Conservation (phyloP, 2,329 filamentous ascomycete species). For the Sporothrix brasiliensis region DNA sequence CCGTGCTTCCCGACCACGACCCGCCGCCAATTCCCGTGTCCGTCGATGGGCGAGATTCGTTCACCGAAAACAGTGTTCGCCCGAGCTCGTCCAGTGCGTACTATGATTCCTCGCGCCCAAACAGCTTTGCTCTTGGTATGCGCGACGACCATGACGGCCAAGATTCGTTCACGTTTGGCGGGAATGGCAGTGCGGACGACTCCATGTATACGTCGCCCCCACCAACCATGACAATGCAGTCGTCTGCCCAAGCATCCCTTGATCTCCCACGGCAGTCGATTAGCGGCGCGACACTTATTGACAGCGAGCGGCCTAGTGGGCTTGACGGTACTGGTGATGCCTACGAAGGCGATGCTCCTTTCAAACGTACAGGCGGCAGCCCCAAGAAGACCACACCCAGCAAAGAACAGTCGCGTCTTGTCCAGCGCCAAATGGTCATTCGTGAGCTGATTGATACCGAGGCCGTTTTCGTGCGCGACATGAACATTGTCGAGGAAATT, state of each 20-base stretch:
- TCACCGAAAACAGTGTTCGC: conserved; percentile 42
- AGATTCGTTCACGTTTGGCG: conserved; percentile 48
- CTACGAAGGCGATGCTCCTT: not conserved
- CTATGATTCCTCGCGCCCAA: conserved; percentile 49
- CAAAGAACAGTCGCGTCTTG: conserved; percentile 70
- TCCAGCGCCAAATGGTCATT: conserved; percentile 79
- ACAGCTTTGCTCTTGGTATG: conserved; percentile 47
- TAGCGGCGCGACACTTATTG: conserved; percentile 45
- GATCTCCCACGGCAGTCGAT: conserved; percentile 48
- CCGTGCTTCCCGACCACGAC: conserved; percentile 52
- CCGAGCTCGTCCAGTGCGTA: conserved; percentile 47
- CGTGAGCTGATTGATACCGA: conserved; percentile 94
- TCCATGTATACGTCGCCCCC: conserved; percentile 15
- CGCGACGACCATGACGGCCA: conserved; percentile 46
- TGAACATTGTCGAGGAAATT: conserved; percentile 97
- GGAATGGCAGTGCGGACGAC: conserved; percentile 36
- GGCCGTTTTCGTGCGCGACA: conserved; percentile 85
- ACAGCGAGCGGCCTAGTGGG: conserved; percentile 37
- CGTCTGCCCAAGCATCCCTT: conserved; percentile 52
- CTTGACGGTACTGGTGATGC: conserved; percentile 20
- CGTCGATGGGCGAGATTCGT: conserved; percentile 35
- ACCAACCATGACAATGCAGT: conserved; percentile 50
- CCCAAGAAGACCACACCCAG: conserved; percentile 48
- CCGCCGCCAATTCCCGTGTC: conserved; percentile 53
- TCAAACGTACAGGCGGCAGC: not conserved